Conservation (phyloP, 2,329 filamentous ascomycete genomes). For the Lasiodiplodia sp. region DNA sequence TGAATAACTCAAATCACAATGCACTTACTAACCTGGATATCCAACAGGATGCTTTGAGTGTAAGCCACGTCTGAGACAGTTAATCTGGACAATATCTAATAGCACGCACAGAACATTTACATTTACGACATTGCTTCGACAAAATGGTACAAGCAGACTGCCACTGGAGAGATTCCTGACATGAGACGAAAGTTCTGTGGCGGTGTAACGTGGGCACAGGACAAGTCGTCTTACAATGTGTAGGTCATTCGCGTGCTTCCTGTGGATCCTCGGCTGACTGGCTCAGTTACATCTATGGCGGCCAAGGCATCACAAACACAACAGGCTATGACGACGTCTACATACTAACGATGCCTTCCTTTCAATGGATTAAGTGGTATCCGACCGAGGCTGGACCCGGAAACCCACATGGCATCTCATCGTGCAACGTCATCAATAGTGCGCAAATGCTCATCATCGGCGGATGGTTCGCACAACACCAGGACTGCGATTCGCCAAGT, state of each 20-base stretch:
- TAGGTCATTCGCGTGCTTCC: slow-evolving; percentile 45
- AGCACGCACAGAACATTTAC: slow-evolving; percentile 54
- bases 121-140: slow-evolving; percentile 67
- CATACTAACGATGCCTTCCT: slow-evolving; percentile 67
- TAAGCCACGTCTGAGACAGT: not conserved
- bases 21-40: slow-evolving; percentile 24
- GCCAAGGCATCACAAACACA: slow-evolving; percentile 57
- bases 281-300: slow-evolving; percentile 68
- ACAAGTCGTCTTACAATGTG: slow-evolving; percentile 71
- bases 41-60: slow-evolving; percentile 21
- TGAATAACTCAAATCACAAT: slow-evolving; percentile 34
- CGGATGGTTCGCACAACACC: slow-evolving; percentile 61
- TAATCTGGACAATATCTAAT: slow-evolving; percentile 33
- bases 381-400: slow-evolving; percentile 52
- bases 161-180: slow-evolving; percentile 61
- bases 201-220: slow-evolving; percentile 65
- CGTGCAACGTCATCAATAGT: slow-evolving; percentile 63
- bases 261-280: not conserved
- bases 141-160: slow-evolving; percentile 67
- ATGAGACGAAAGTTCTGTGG: slow-evolving; percentile 67
- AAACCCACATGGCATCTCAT: slow-evolving; percentile 62
- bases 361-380: slow-evolving; percentile 68
- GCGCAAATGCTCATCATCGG: slow-evolving; percentile 71
- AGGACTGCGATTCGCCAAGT: slow-evolving; percentile 60
- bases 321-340: slow-evolving; percentile 68